phyloP scores from a whole-genome alignment of 345 rosid species.

The Limnanthes douglasii region DNA sequence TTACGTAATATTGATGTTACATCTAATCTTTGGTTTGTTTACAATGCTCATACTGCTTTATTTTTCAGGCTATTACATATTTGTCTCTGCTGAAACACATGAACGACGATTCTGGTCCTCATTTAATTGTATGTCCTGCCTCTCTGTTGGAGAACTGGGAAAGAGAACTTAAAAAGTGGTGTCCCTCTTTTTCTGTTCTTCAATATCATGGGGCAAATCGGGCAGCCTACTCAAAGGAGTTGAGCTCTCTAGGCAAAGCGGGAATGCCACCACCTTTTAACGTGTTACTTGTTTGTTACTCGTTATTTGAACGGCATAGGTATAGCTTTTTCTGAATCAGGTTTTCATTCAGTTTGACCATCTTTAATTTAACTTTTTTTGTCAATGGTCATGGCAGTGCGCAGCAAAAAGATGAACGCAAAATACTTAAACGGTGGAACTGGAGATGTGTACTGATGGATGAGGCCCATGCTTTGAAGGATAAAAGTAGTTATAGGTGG shows the following conservation, averaged over 20 bases:
- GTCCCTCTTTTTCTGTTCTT: slow-evolving; percentile 87
- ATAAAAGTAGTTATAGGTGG: slow-evolving; percentile 95
- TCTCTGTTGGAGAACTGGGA: slow-evolving; percentile 98
- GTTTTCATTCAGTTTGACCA: slow-evolving; percentile 7
- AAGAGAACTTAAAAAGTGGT: slow-evolving; percentile 94
- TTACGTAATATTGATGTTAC: slow-evolving; percentile 5
- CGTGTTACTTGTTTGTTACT: slow-evolving; percentile 91
- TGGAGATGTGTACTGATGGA: slow-evolving; percentile 99
- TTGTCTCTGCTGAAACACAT: slow-evolving; percentile 59
- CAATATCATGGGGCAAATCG: slow-evolving; percentile 74
- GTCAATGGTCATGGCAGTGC: slow-evolving; percentile 31
- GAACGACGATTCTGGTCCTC: slow-evolving; percentile 88
- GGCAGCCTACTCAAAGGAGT: slow-evolving; percentile 74
- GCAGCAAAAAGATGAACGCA: slow-evolving; percentile 97
- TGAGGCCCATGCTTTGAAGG: slow-evolving; percentile 97
- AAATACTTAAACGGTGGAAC: slow-evolving; percentile 72
- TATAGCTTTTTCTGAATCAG: slow-evolving; percentile 14
- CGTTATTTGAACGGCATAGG: slow-evolving; percentile 97
- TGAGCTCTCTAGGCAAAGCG: slow-evolving; percentile 58
- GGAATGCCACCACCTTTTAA: slow-evolving; percentile 85
- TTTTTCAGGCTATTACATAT: slow-evolving; percentile 73
- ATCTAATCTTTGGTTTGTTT: slow-evolving; percentile 1
- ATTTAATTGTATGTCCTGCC: slow-evolving; percentile 93
- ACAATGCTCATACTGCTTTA: slow-evolving; percentile 10
- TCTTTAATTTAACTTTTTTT: slow-evolving; percentile 6